Evolutionary conservation across 1,284 basidiomycete species (phyloP), one percentile per base, ranked within the genome.

Genomic region (Leccinum holopus): DNA sequence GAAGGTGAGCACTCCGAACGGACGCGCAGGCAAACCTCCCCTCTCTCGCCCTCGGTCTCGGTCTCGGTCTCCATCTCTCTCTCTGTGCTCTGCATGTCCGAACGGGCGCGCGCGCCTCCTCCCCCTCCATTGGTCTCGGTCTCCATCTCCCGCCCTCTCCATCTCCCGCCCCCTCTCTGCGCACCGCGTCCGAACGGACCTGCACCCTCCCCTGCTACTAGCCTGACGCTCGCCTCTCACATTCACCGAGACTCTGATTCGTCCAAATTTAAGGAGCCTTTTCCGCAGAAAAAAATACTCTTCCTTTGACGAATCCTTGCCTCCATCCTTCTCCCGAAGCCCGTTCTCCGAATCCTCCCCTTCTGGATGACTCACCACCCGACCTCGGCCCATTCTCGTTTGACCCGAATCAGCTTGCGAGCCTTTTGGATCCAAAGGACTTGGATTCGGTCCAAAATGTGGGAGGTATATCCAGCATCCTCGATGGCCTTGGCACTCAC

Each of bases 341-440:
- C 7, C 58, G 18, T 6, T 47, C 7, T 41, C 11, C 55, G 11
- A 77, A 35, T 68, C 63, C 78, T 5, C 80, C 82, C 60, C 71
- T 83, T 14, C 73, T 76, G 16, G 80, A 86, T 67, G 88, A 90
- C 67, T 82, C 84, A 49, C 79, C 79, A n/a, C 80, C 84, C 51
- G 85, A 95, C 73, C 86, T 89, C 0, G 76, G 84, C 0, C 91
- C 92, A 0, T 94, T 92, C 73, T 69, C 72, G 10, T 87, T 90
- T 71, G 87, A 84, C 61, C 94, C 96, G 0, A 86, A 84, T 64
- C 80, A 83, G 60, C 87, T 99, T 5, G 95, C 95, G 21, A 85
- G 87, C 65, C 84, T 98, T 56, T 87, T 98, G 56, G 96, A 98
- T 75, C 95, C 95, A 18, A 96, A 96, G 78, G 86, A 79, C 65